Conservation (phyloP, 2,329 filamentous ascomycete genomes). For the Cercospora sp. region DNA sequence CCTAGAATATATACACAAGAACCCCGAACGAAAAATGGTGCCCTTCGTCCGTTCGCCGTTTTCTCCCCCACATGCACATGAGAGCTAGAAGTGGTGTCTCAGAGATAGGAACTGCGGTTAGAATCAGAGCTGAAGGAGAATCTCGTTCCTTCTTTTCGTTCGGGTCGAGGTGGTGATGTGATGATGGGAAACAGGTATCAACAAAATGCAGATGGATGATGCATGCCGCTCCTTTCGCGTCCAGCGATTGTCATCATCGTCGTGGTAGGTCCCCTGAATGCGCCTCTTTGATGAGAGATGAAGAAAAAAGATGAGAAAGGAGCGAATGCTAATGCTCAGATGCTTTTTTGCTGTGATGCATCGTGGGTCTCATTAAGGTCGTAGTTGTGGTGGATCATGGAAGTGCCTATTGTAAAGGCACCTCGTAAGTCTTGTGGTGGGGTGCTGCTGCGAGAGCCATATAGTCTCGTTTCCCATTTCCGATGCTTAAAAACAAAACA, state of each 20-base stretch:
- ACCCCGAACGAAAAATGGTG: no score
- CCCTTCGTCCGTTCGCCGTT: no score
- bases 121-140: neutral
- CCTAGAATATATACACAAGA: neutral
- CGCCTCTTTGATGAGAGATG: neutral
- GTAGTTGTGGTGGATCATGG: neutral
- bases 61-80: neutral
- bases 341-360: slow-evolving; percentile 2
- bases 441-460: neutral
- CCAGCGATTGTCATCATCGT: neutral
- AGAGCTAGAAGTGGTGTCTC: neutral
- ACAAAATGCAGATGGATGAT: neutral
- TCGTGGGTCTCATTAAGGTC: slow-evolving; percentile 9
- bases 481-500: slow-evolving; percentile 32
- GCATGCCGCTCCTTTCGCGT: neutral
- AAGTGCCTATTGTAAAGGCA: neutral
- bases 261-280: neutral
- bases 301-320: neutral
- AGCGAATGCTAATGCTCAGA: neutral
- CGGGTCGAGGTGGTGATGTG: neutral
- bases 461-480: neutral
- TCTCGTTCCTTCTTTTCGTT: neutral
- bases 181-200: neutral
- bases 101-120: neutral
- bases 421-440: neutral